Evolutionary conservation across 2,329 filamentous ascomycete species (phyloP), one percentile per base, ranked within the genome.

Genomic region (Sarocladiaceae sp.): DNA sequence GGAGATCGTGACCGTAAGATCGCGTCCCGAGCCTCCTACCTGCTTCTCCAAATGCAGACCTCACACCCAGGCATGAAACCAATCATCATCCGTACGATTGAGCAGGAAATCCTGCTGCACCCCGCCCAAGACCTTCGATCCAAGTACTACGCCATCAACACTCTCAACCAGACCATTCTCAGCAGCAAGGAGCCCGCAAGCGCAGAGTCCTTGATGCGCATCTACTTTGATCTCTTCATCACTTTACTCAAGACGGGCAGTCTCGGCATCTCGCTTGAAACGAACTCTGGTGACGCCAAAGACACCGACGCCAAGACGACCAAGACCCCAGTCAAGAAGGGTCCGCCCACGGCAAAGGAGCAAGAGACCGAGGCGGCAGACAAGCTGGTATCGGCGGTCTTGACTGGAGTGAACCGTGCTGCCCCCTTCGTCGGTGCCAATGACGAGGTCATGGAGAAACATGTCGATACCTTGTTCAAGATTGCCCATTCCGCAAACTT

Each of bases 401-500:
- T 98, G 55, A 94, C 89, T 11, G 93, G 93, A 54, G 88, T 98
- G 51, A 98, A 98, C 64, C 86, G 93, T 53, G 90, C 93, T 7
- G 90, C 95, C 54, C 93, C 94, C 1, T 98, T 96, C 62, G 85
- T 89, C 10, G 83, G 84, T 51, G 81, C 85, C 1, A 87, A 93
- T 57, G 82, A 87, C 15, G 23, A 27, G 19, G 47, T 44, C 19
- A 79, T 97, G 52, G 87, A 94, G 57, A 82, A 83, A 47, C 91
- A 98, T 58, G 78, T 98, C 46, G 85, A 97, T 59, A 96, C 91
- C 3, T 76, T 98, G 20, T 98, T 96, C 75, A 83, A 82, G 55
- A 93, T 98, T 56, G 95, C 93, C 0, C 93, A 98, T 65, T 97
- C 91, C 1, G 88, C 91, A 46, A 98, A 98, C 64, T 97, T 98